These are phyloP conservation scores for Chlamydomonas sphaeroides DNA, from an alignment of 139 green algal species.

Conservation along the genomic window DNA sequence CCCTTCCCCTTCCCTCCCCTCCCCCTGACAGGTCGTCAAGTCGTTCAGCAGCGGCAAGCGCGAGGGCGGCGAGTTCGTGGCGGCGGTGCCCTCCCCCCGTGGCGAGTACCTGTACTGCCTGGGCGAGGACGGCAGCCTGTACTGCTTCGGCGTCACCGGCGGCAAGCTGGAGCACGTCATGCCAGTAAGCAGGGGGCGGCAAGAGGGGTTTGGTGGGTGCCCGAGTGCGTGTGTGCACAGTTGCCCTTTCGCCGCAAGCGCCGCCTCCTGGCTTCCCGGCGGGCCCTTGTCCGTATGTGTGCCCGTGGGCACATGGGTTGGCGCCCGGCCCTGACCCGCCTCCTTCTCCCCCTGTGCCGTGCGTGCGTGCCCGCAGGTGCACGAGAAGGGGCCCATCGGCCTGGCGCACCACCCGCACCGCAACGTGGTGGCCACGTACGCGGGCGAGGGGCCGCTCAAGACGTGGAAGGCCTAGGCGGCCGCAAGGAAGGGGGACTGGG, in stretches of 20 bases:
- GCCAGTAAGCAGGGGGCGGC: slow-evolving; percentile 49
- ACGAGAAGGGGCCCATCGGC: slow-evolving; percentile 90
- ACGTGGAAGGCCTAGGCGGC: slow-evolving; percentile 76
- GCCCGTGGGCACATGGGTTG: no score
- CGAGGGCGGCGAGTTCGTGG: slow-evolving; percentile 86
- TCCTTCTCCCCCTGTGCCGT: no score
- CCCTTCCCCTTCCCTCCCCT: neutral
- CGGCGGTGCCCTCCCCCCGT: slow-evolving; percentile 74
- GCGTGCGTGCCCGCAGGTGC: slow-evolving; percentile 56
- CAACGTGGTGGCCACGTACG: slow-evolving; percentile 93
- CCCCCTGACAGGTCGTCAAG: slow-evolving; percentile 71
- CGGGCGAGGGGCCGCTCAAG: slow-evolving; percentile 83
- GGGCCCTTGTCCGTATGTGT: no score
- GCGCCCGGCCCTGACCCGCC: no score
- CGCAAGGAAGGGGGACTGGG: no score
- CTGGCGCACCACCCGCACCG: slow-evolving; percentile 92
- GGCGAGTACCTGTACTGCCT: slow-evolving; percentile 93
- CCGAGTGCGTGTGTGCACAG: no score
- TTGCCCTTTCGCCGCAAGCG: no score
- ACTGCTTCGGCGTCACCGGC: slow-evolving; percentile 73
- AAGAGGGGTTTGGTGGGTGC: no score
- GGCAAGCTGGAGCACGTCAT: slow-evolving; percentile 92
- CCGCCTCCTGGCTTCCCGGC: no score
- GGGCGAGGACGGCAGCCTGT: slow-evolving; percentile 85
- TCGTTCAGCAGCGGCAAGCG: slow-evolving; percentile 81